Evolutionary conservation across 2,329 filamentous ascomycete genomes (phyloP).

Genomic region (Curvularia verruculosa): DNA sequence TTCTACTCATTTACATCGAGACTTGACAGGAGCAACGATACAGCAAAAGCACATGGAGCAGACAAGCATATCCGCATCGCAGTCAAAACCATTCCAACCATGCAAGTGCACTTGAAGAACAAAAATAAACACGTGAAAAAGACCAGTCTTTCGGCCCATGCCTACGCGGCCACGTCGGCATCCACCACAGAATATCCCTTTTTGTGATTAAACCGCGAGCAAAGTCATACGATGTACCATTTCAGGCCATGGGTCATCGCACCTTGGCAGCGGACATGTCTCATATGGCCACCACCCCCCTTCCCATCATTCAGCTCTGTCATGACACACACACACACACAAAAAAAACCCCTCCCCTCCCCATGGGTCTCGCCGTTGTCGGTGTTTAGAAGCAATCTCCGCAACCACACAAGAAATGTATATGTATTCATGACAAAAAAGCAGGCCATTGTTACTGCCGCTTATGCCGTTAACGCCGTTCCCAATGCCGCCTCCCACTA

Average conservation of each 20-base stretch:
- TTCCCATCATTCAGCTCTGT: not conserved
- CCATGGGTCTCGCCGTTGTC: not conserved
- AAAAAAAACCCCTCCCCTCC: no score
- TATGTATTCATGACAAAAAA: not conserved
- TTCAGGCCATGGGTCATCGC: not conserved
- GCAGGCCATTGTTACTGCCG: not conserved
- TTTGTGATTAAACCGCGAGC: not conserved
- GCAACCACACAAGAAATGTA: not conserved
- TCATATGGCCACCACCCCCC: not conserved
- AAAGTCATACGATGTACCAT: not conserved
- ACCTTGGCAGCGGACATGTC: not conserved
- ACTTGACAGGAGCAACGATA: no score
- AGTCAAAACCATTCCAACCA: not conserved
- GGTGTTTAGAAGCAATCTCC: not conserved
- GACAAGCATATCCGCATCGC: not conserved
- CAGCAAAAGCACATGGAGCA: no score
- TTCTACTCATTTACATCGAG: not conserved
- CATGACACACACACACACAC: no score
- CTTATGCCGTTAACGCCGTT: not conserved
- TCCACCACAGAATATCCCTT: not conserved
- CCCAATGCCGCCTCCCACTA: not conserved
- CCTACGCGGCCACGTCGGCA: not conserved
- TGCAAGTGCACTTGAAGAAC: not conserved
- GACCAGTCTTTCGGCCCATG: not conserved
- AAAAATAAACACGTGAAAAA: not conserved